These are phyloP conservation scores for Sporothrix euskadiensis DNA, from an alignment of 2,329 filamentous ascomycete genomes.

Conservation along the genomic window DNA sequence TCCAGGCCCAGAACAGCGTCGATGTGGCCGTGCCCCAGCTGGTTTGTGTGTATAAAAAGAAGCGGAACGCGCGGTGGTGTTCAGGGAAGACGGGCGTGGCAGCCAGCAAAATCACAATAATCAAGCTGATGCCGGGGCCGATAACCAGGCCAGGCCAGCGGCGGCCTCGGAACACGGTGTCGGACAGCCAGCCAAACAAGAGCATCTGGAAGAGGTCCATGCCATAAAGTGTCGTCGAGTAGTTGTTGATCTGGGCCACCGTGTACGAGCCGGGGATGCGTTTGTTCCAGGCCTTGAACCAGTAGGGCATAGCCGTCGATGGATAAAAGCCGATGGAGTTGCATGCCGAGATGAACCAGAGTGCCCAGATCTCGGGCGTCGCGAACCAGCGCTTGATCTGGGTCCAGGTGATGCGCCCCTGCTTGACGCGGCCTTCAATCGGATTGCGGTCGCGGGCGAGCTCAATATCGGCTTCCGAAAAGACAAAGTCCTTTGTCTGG, in stretches of 20 bases:
- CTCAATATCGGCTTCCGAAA: conserved; percentile 7
- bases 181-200: conserved; percentile 10
- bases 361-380: conserved; percentile 23
- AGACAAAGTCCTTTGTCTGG: not conserved
- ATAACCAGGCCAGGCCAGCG: conserved; percentile 15
- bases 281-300: conserved; percentile 25
- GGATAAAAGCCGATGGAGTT: conserved; percentile 19
- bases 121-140: conserved; percentile 2
- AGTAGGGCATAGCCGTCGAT: conserved; percentile 17
- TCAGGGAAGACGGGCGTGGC: conserved; percentile 19
- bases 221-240: conserved; percentile 14
- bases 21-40: conserved; percentile 1
- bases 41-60: conserved; percentile 3
- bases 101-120: not conserved
- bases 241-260: conserved; percentile 22
- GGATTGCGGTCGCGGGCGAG: conserved; percentile 21
- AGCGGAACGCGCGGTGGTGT: conserved; percentile 7
- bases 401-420: conserved; percentile 1
- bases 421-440: conserved; percentile 22
- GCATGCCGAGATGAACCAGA: conserved; percentile 17
- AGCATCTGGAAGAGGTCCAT: conserved; percentile 16
- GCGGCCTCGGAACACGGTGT: conserved; percentile 19
- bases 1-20: conserved; percentile 22
- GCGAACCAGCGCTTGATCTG: conserved; percentile 20
- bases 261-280: conserved; percentile 6